Percentiles rank a stretch among this genome's conserved stretches.
Conservation (phyloP, 495 filamentous ascomycete species). For the Xylaria nigripes region DNA sequence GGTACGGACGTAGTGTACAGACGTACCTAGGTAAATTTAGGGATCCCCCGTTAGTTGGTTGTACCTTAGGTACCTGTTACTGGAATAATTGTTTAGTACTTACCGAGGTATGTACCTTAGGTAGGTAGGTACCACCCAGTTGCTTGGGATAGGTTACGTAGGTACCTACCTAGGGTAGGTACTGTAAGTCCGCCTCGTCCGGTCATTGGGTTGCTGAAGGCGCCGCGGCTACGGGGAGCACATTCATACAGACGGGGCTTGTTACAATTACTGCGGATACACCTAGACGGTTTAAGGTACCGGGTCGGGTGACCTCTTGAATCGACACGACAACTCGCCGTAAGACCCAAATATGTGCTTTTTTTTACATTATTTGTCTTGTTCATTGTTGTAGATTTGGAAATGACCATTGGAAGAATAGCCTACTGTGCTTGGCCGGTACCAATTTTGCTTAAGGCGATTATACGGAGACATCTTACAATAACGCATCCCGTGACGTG, state of each 20-base stretch:
- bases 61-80: too few species aligned
- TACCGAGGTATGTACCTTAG: too few species aligned
- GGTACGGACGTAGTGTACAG: too few species aligned
- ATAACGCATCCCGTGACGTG: constrained; percentile 5
- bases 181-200: constrained; percentile 3
- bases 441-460: neutral
- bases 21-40: too few species aligned
- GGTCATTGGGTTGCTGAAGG: neutral
- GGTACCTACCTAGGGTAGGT: too few species aligned
- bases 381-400: neutral
- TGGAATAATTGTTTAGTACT: too few species aligned
- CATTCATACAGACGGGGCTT: neutral
- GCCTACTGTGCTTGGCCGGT: neutral
- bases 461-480: too few species aligned
- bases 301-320: constrained; percentile 12
- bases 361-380: neutral
- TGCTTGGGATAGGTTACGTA: too few species aligned
- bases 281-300: constrained; percentile 2
- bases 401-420: neutral
- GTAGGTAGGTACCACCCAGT: too few species aligned
- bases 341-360: neutral
- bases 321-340: constrained; percentile 4
- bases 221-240: constrained; percentile 3
- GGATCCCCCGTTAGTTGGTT: too few species aligned
- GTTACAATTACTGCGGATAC: constrained; percentile 6